A percentile compares a stretch with the other conserved stretches of the same genome.
Conservation (phyloP, 106 monocot species). For the Acorus calamus region DNA sequence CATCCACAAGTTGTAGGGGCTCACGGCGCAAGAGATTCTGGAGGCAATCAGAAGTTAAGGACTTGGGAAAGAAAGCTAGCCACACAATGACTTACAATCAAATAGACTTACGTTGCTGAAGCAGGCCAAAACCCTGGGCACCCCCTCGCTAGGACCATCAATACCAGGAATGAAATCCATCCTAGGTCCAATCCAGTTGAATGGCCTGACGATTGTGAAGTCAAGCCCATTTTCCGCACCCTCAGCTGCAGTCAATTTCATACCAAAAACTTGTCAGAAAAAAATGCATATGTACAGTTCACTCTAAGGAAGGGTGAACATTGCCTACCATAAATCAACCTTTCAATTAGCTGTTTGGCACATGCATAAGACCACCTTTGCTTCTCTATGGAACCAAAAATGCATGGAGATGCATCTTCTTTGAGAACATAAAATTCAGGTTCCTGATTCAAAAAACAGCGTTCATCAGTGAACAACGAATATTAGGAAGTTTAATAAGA, state of each 20-base stretch:
- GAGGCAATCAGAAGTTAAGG: background rate
- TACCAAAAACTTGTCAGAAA: background rate
- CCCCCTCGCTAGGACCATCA: slow-evolving; percentile 75
- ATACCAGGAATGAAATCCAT: slow-evolving; percentile 84
- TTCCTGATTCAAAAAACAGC: slow-evolving; percentile 18
- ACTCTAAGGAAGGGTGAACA: background rate
- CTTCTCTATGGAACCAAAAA: slow-evolving; percentile 70
- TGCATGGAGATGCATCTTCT: slow-evolving; percentile 60
- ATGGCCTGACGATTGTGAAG: slow-evolving; percentile 64
- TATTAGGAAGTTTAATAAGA: too few species aligned
- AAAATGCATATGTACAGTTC: too few species aligned
- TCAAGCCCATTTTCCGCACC: slow-evolving; percentile 64
- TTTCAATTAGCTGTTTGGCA: slow-evolving; percentile 68
- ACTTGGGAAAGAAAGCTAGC: too few species aligned
- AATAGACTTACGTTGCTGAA: slow-evolving; percentile 47
- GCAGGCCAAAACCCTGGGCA: slow-evolving; percentile 67
- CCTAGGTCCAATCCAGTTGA: slow-evolving; percentile 75
- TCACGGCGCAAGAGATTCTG: slow-evolving; percentile 57
- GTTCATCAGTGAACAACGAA: too few species aligned
- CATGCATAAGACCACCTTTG: slow-evolving; percentile 78
- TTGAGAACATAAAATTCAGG: slow-evolving; percentile 66
- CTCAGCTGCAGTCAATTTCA: slow-evolving; percentile 30
- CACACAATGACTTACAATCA: too few species aligned
- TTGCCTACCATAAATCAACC: slow-evolving; percentile 47
- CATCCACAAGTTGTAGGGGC: slow-evolving; percentile 65